Percentiles rank a stretch among this genome's conserved stretches.
Evolutionary conservation across 2,329 filamentous ascomycete genomes (phyloP).

Genomic region (Aspergillus fischeri): DNA sequence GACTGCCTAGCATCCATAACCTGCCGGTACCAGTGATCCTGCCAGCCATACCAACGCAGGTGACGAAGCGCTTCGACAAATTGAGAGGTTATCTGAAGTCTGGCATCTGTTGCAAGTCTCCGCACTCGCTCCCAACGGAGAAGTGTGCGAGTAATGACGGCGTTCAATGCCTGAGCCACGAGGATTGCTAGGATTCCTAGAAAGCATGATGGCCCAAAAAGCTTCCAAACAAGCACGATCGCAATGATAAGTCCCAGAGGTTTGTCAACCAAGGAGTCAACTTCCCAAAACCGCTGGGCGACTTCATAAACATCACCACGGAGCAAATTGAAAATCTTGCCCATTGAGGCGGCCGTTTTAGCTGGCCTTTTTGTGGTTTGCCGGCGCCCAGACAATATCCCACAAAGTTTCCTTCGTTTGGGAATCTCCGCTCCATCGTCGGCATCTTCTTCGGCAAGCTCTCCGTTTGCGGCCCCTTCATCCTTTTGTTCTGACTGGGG

Average conservation of each 20-base stretch:
- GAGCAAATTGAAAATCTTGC: slow-evolving; percentile 86
- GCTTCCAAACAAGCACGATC: slow-evolving; percentile 66
- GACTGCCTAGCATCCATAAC: slow-evolving; percentile 65
- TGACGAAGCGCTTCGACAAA: slow-evolving; percentile 84
- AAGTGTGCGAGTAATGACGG: slow-evolving; percentile 60
- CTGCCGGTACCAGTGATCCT: slow-evolving; percentile 66
- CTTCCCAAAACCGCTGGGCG: slow-evolving; percentile 72
- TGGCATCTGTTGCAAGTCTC: slow-evolving; percentile 69
- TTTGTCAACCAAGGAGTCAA: slow-evolving; percentile 68
- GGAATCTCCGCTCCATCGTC: slow-evolving; percentile 9
- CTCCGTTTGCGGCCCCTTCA: slow-evolving; percentile 11
- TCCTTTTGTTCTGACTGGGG: slow-evolving; percentile 28
- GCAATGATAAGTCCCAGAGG: slow-evolving; percentile 74
- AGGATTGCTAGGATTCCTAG: slow-evolving; percentile 67
- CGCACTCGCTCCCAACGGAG: slow-evolving; percentile 67
- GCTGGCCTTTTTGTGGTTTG: slow-evolving; percentile 24
- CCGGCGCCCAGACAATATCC: slow-evolving; percentile 21
- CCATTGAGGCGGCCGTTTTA: slow-evolving; percentile 69
- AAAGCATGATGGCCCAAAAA: slow-evolving; percentile 76
- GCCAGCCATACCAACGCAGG: slow-evolving; percentile 78
- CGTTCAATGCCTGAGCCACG: slow-evolving; percentile 66
- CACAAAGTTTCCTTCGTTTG: slow-evolving; percentile 23
- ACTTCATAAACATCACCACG: slow-evolving; percentile 49
- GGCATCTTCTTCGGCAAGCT: slow-evolving; percentile 3
- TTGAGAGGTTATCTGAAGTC: slow-evolving; percentile 76